Evolutionary conservation across 768 basidiomycete genomes (phyloP).

Genomic region (Boletellus ananas): DNA sequence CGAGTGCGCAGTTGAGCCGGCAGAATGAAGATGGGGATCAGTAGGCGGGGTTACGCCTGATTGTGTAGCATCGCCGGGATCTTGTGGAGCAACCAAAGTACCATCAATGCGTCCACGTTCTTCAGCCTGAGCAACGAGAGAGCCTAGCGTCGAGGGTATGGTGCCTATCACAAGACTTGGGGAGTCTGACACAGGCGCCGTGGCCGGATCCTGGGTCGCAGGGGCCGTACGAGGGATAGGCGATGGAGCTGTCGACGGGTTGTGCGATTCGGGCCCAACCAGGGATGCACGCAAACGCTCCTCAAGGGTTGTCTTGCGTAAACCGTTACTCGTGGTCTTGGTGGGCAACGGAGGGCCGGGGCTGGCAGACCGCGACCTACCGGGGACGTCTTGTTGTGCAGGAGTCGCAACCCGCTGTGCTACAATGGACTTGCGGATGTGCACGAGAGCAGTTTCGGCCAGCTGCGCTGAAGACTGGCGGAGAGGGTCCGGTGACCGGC

Average conservation of each 20-base stretch:
- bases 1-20: not conserved
- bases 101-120: not conserved
- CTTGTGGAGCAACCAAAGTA: not conserved
- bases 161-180: conserved; percentile 16
- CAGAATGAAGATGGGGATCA: not conserved
- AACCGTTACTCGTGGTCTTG: conserved; percentile 18
- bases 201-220: conserved; percentile 34
- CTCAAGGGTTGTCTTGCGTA: conserved; percentile 61
- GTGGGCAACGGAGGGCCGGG: conserved; percentile 20
- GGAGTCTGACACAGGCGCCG: conserved; percentile 43
- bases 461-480: conserved; percentile 47
- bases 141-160: not conserved
- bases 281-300: conserved; percentile 70
- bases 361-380: conserved; percentile 22
- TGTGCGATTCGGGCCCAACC: conserved; percentile 51
- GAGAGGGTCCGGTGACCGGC: conserved; percentile 35
- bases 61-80: not conserved
- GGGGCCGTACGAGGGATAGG: conserved; percentile 32
- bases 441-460: conserved; percentile 57
- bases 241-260: conserved; percentile 39
- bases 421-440: conserved; percentile 60
- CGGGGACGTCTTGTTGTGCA: conserved; percentile 16
- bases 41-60: not conserved
- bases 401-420: conserved; percentile 48
- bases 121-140: not conserved